These are phyloP conservation scores for Naganishia kalamii DNA, from an alignment of 768 basidiomycete genomes.

Conservation along the genomic window DNA sequence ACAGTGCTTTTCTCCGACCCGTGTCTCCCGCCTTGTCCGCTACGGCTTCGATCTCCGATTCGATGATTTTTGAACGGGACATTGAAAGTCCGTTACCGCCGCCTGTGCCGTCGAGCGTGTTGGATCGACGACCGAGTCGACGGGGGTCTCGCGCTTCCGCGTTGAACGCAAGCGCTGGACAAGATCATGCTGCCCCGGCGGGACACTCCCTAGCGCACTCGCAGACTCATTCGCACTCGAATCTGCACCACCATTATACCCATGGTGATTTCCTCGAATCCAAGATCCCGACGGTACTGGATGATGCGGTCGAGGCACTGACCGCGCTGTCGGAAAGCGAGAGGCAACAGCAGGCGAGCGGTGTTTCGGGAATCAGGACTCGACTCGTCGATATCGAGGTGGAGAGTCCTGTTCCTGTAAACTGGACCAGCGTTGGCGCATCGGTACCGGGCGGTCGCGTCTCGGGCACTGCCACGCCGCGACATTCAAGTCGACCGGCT, in stretches of 20 bases:
- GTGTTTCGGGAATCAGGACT: not conserved
- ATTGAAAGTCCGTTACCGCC: constrained; percentile 12
- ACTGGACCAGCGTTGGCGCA: not conserved
- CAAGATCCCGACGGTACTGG: constrained; percentile 65
- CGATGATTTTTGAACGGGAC: constrained; percentile 20
- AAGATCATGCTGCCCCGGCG: not conserved
- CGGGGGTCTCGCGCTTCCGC: not conserved
- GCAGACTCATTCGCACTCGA: constrained; percentile 6
- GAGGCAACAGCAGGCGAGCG: not conserved
- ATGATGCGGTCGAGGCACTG: constrained; percentile 71
- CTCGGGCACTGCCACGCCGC: not conserved
- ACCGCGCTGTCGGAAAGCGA: constrained; percentile 19
- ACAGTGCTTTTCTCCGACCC: not conserved
- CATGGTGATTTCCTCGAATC: constrained; percentile 11
- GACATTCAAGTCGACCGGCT: not conserved
- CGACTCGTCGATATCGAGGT: constrained; percentile 7
- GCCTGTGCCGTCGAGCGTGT: constrained; percentile 1
- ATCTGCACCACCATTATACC: constrained; percentile 12
- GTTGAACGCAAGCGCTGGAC: not conserved
- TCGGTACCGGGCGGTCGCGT: not conserved
- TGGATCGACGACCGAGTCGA: constrained; percentile 7
- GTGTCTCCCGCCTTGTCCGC: constrained; percentile 6
- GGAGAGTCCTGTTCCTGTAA: not conserved
- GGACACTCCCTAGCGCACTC: not conserved
- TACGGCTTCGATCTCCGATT: constrained; percentile 3